Evolutionary conservation across 306 rosid species (phyloP).

Genomic region (Begonia loranthoides): DNA sequence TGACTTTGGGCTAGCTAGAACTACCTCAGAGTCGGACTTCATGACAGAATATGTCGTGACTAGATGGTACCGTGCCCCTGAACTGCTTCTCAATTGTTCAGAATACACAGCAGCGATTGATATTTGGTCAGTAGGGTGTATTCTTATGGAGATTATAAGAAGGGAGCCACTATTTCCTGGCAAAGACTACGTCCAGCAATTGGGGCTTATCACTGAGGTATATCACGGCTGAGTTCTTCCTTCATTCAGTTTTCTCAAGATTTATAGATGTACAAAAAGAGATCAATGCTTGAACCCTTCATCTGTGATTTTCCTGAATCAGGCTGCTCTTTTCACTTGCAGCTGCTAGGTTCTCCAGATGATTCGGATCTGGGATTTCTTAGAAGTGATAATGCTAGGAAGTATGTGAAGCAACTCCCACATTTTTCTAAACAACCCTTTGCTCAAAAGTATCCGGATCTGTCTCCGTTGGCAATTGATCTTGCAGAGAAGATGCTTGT

Average conservation of each 20-base stretch:
- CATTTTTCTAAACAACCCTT: constrained; percentile 57
- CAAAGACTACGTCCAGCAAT: constrained; percentile 59
- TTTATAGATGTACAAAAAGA: background rate
- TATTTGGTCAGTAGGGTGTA: constrained; percentile 69
- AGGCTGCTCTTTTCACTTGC: constrained; percentile 1
- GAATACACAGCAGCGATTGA: constrained; percentile 67
- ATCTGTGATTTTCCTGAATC: background rate
- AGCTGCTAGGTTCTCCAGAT: constrained; percentile 84
- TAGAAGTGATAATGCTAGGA: constrained; percentile 86
- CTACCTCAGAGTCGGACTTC: constrained; percentile 64
- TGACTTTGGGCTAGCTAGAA: constrained; percentile 76
- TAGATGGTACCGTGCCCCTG: constrained; percentile 71
- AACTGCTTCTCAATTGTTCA: constrained; percentile 49
- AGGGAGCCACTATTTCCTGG: constrained; percentile 67
- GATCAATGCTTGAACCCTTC: background rate
- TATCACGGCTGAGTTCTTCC: constrained; percentile 1
- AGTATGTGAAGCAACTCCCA: constrained; percentile 86
- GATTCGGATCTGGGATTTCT: constrained; percentile 88
- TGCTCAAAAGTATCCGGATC: constrained; percentile 42
- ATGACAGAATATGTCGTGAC: constrained; percentile 70
- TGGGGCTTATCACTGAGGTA: constrained; percentile 57
- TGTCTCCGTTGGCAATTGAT: constrained; percentile 65
- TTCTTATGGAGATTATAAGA: constrained; percentile 47
- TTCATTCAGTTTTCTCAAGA: constrained; percentile 1
- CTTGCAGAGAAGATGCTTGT: constrained; percentile 88